A percentile compares a stretch with the other conserved stretches of the same genome.
Conservation (phyloP, 805 yeast genomes). For the Metschnikowia noctiluminum region DNA sequence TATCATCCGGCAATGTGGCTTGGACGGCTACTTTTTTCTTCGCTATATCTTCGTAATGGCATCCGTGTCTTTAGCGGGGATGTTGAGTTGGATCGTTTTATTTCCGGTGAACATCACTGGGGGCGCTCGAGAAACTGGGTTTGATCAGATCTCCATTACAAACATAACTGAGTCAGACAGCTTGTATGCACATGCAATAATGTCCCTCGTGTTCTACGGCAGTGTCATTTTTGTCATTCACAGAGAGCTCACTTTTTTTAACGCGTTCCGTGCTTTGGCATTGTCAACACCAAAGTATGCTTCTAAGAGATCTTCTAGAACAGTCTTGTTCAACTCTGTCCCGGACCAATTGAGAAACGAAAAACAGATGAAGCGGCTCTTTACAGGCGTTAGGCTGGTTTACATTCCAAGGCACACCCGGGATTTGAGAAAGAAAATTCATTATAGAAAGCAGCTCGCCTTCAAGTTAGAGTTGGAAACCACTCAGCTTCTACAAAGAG, state of each 20-base stretch:
- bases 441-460: slow-evolving; percentile 58
- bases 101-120: slow-evolving; percentile 80
- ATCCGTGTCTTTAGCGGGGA: slow-evolving; percentile 41
- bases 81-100: slow-evolving; percentile 60
- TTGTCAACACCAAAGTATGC: slow-evolving; percentile 81
- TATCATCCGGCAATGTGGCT: slow-evolving; percentile 79
- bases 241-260: slow-evolving; percentile 77
- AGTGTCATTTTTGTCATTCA: slow-evolving; percentile 66
- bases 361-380: slow-evolving; percentile 66
- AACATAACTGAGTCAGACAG: slow-evolving; percentile 60
- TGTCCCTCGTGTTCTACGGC: slow-evolving; percentile 79
- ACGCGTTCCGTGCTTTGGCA: slow-evolving; percentile 72
- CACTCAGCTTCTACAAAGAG: slow-evolving; percentile 52
- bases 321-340: slow-evolving; percentile 79
- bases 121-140: slow-evolving; percentile 60
- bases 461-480: slow-evolving; percentile 65
- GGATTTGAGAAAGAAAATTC: slow-evolving; percentile 52
- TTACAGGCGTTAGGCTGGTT: slow-evolving; percentile 77
- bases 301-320: slow-evolving; percentile 67
- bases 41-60: slow-evolving; percentile 66
- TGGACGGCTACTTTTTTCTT: slow-evolving; percentile 91
- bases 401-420: slow-evolving; percentile 72
- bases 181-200: slow-evolving; percentile 82
- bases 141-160: slow-evolving; percentile 74
- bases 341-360: slow-evolving; percentile 73